A percentile compares a stretch with the other conserved stretches of the same genome.
phyloP scores from a whole-genome alignment of 148 eudicot species.

The Agrostemma githago region DNA sequence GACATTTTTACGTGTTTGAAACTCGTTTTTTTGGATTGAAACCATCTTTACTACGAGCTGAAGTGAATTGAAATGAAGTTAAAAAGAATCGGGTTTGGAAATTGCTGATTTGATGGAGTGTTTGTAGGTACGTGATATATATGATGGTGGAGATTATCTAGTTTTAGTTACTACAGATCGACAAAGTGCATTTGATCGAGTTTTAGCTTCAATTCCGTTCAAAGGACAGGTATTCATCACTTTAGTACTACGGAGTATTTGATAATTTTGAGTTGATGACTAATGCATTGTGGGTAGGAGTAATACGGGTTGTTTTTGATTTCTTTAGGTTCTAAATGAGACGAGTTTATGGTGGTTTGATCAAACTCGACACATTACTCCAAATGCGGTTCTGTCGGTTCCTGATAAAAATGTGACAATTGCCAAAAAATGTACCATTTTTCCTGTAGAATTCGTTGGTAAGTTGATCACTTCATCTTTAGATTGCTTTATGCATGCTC shows the following conservation, averaged over 20 bases:
- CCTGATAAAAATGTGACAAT: conserved; percentile 92
- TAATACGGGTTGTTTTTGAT: background rate
- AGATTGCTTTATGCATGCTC: background rate
- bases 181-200: conserved; percentile 91
- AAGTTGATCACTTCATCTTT: conserved; percentile 22
- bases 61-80: background rate
- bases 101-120: conserved; percentile 7
- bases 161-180: conserved; percentile 94
- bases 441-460: conserved; percentile 99
- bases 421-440: conserved; percentile 91
- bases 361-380: conserved; percentile 73
- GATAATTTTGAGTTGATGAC: background rate
- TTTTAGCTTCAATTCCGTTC: conserved; percentile 90
- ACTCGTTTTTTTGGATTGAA: background rate
- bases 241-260: background rate
- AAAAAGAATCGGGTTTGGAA: background rate
- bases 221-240: conserved; percentile 73
- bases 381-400: conserved; percentile 65
- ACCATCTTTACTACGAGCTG: background rate
- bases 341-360: conserved; percentile 98
- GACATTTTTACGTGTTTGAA: background rate
- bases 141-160: conserved; percentile 82
- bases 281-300: background rate
- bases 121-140: conserved; percentile 86
- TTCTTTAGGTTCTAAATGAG: conserved; percentile 76